Evolutionary conservation across 176 grass and related monocot genomes (phyloP).

Genomic region (Alloteropsis semialata): DNA sequence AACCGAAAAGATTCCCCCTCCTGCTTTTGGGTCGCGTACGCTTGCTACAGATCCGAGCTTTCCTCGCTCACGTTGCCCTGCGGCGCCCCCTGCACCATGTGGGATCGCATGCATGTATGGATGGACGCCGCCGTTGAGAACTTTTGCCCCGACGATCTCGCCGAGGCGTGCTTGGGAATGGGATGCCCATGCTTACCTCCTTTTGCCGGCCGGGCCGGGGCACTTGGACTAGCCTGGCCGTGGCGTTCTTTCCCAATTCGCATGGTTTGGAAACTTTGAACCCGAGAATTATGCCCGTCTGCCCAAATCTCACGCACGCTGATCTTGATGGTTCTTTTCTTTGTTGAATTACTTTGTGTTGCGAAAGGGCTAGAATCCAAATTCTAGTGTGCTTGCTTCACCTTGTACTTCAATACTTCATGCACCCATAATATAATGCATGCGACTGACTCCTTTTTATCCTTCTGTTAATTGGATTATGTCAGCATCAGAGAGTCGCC

Average conservation of each 20-base stretch:
- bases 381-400: not conserved
- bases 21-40: constrained; percentile 35
- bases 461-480: not conserved
- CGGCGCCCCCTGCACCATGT: constrained; percentile 7
- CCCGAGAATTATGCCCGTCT: not conserved
- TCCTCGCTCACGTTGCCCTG: not conserved
- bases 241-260: too few relatives aligned
- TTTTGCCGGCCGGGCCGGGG: not conserved
- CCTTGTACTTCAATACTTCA: not conserved
- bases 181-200: not conserved
- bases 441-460: not conserved
- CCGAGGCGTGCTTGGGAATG: not conserved
- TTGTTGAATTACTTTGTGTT: not conserved
- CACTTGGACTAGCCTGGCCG: not conserved
- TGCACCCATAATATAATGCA: too few relatives aligned
- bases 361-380: not conserved
- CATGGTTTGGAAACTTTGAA: not conserved
- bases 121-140: not conserved
- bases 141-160: constrained; percentile 16
- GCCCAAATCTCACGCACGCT: not conserved
- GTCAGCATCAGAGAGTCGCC: not conserved
- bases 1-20: constrained; percentile 14
- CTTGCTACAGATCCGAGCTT: not conserved
- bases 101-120: not conserved
- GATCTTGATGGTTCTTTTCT: not conserved